Evolutionary conservation across 2,329 filamentous ascomycete genomes (phyloP), one percentile per base, ranked within the genome.

Genomic region (Metarhizium humberi): DNA sequence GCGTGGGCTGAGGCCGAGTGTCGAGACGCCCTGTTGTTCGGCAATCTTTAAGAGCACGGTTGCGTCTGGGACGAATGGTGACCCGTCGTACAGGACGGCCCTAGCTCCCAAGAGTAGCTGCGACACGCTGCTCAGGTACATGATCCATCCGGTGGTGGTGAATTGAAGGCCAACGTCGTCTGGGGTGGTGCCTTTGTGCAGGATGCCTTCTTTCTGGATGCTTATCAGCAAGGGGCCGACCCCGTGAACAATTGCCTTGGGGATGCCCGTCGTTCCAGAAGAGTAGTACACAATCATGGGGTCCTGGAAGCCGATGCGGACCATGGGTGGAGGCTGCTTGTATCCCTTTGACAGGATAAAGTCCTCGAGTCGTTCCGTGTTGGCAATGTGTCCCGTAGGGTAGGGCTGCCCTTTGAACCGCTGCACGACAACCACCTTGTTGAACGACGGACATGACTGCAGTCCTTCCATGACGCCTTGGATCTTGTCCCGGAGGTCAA

Each of bases 231-330:
- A 71, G 0, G 86, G 85, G 3, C 87, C 87, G 1, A 82, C 79
- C 1, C 83, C 85, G 67, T 95, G 90, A 2, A 92, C 88, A 59
- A 95, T 94, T 57, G 88, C 91, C 65, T 95, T 95, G 13, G 90
- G 90, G 20, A 81, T 82, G 4, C 90, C 90, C 0, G 90, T 95
- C 6, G 90, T 95, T 2, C 90, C 90, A 1, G 85, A 88, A 0
- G 86, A 88, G 59, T 90, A 95, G 56, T 86, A 88, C 40, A 95
- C 79, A 38, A 92, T 71, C 69, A 89, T 86, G 0, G 90, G 89
- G 59, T 92, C 87, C 32, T 84, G 76, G 66, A 92, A 94, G 0
- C 70, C 77, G 6, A 89, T 72, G 43, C 83, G 77, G 43, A 79
- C 77, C 57, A 90, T 85, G 2, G 74, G 71, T 0, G 78, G 77